These are phyloP conservation scores for Quercus alba DNA, from an alignment of 306 rosid genomes.

Conservation along the genomic window DNA sequence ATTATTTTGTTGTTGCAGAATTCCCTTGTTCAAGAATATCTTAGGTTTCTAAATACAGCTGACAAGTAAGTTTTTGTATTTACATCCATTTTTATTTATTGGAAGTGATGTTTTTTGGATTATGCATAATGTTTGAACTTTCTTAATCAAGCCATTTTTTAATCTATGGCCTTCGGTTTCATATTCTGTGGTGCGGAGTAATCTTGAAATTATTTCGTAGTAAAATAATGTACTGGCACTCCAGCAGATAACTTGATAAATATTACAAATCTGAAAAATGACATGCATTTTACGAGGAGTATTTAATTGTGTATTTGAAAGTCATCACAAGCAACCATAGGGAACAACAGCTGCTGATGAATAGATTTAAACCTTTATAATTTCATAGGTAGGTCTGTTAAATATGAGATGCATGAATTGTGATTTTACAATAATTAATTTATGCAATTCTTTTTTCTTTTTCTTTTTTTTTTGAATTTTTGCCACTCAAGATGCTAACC, in stretches of 20 bases:
- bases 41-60: conserved; percentile 67
- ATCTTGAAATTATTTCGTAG: neutral
- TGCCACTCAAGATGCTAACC: neutral
- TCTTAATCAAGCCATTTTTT: neutral
- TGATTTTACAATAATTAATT: neutral
- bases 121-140: neutral
- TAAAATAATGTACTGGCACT: too few species aligned
- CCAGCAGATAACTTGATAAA: neutral
- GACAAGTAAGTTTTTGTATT: conserved; percentile 57
- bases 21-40: conserved; percentile 56
- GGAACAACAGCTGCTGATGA: neutral
- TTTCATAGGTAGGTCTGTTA: neutral
- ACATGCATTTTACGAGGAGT: neutral
- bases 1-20: conserved; percentile 40
- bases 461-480: neutral
- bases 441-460: neutral
- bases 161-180: neutral
- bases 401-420: neutral
- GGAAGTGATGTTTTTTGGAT: neutral
- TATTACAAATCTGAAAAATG: neutral
- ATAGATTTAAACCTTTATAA: neutral
- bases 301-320: neutral
- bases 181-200: too few species aligned
- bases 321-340: neutral
- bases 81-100: neutral